Conservation (phyloP, 1,284 basidiomycete species). For the Malassezia nana region DNA sequence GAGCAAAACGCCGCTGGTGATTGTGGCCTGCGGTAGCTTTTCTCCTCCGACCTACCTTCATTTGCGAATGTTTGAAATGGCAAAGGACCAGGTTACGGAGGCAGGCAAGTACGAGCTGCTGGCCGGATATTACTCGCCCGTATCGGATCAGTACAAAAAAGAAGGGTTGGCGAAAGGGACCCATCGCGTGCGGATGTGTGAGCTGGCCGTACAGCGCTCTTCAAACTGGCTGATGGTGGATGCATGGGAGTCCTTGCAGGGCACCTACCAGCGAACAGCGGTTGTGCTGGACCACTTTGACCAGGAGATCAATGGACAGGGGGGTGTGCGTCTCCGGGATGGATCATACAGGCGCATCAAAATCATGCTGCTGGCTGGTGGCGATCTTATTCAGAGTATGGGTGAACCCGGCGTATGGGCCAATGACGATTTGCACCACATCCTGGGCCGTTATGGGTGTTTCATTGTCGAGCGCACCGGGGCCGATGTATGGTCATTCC, state of each 20-base stretch:
- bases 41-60: slow-evolving; percentile 56
- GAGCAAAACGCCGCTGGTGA: slow-evolving; percentile 42
- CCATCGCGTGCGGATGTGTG: slow-evolving; percentile 48
- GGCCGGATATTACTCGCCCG: slow-evolving; percentile 86
- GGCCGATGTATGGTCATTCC: slow-evolving; percentile 66
- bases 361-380: slow-evolving; percentile 91
- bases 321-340: slow-evolving; percentile 37
- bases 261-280: slow-evolving; percentile 81
- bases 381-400: slow-evolving; percentile 94
- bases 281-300: slow-evolving; percentile 93
- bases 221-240: slow-evolving; percentile 66
- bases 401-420: slow-evolving; percentile 98
- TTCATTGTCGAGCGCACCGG: slow-evolving; percentile 92
- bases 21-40: slow-evolving; percentile 55
- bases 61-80: slow-evolving; percentile 93
- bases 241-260: slow-evolving; percentile 88
- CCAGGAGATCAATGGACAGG: slow-evolving; percentile 69
- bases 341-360: slow-evolving; percentile 47
- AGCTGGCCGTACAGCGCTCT: slow-evolving; percentile 46
- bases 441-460: slow-evolving; percentile 83
- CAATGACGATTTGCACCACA: slow-evolving; percentile 87
- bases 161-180: slow-evolving; percentile 43
- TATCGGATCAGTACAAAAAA: slow-evolving; percentile 51
- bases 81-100: slow-evolving; percentile 83
- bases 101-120: slow-evolving; percentile 86